Evolutionary conservation across 1,284 basidiomycete genomes (phyloP).

Genomic region (Schizophyllum amplum): DNA sequence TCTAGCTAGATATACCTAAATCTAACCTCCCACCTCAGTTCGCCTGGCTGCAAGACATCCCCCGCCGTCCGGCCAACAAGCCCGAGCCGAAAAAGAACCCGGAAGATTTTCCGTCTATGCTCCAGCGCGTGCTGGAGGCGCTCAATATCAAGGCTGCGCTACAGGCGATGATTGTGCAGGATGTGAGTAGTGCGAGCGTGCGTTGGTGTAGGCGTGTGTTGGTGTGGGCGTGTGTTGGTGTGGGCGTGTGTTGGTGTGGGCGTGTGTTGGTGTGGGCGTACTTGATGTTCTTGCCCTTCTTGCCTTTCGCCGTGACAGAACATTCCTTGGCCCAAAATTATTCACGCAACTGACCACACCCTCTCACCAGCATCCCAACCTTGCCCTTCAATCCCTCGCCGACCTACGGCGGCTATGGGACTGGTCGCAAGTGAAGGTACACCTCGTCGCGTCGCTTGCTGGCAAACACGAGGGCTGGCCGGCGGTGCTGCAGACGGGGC

Average conservation of each 20-base stretch:
- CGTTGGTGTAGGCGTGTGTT: too few species aligned
- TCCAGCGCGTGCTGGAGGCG: slow-evolving; percentile 49
- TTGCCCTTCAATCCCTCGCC: slow-evolving; percentile 50
- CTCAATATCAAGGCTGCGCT: slow-evolving; percentile 61
- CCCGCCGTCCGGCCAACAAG: slow-evolving; percentile 23
- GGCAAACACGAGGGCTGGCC: slow-evolving; percentile 73
- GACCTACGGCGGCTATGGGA: slow-evolving; percentile 66
- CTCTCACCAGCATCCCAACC: slow-evolving; percentile 50
- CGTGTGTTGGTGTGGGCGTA: too few species aligned
- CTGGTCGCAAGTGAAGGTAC: slow-evolving; percentile 59
- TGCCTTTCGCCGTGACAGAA: too few species aligned
- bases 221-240: too few species aligned
- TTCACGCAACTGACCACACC: too few species aligned
- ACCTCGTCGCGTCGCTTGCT: slow-evolving; percentile 60
- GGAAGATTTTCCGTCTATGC: slow-evolving; percentile 40
- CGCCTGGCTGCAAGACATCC: slow-evolving; percentile 74
- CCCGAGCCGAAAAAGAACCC: not conserved
- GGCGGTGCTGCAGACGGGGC: slow-evolving; percentile 46
- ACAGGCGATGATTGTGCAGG: slow-evolving; percentile 41
- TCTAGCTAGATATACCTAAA: too few species aligned
- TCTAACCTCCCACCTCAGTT: slow-evolving; percentile 44
- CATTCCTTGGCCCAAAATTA: too few species aligned
- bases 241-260: too few species aligned
- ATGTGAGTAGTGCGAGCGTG: too few species aligned
- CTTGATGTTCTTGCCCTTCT: too few species aligned